Base-by-base conservation (phyloP, 1,284 basidiomycete genomes). In the Kalmanozyma brasiliensis region DNA sequence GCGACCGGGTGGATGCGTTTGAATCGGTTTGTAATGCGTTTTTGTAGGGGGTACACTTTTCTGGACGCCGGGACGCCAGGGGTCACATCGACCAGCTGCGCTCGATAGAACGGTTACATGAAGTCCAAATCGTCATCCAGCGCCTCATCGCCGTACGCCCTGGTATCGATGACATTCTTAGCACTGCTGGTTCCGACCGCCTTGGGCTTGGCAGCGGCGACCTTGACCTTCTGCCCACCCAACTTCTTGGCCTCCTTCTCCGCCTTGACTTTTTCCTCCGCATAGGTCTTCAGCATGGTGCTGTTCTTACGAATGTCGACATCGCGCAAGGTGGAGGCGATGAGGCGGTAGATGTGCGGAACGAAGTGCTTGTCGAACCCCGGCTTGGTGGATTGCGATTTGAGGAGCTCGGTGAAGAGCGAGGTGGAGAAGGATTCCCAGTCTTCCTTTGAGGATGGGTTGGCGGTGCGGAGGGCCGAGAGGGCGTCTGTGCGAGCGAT, bases 111-210 rank as follows among this genome's bases (percentile, higher is more conserved):
- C 19, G 11, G 41, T 65, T 63, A 81, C 79, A 81, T 81, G 43
- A 81, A 81, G 61, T 81, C 79, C 10, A 80, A 59, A 48, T 81
- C 79, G 52, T 81, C 79, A 36, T 80, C 79, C 34, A 81, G 67
- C 22, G 78, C 79, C 40, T 81, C 79, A 44, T 78, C 72, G 34
- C 79, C 79, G 45, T 81, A 80, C 9, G 75, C 77, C 11, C 59
- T 52, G 7, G 74, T 72, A 44, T 80, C 78, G 53, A 79, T 71
- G n/a, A 71, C 64, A 26, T 79, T 78, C 53, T 78, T 79, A 2
- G 79, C 79, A 41, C 73, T 77, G 4, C 51, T 44, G 0, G 77
- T 81, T n/a, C 78, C 77, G 0, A 77, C 72, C 2, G 67, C 59
- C 52, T 79, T 79, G 0, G 79, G 79, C 57, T 81, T 81, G 11